These are phyloP conservation scores for Plectosphaerella plurivora DNA, from an alignment of 2,329 filamentous ascomycete genomes.

Conservation along the genomic window DNA sequence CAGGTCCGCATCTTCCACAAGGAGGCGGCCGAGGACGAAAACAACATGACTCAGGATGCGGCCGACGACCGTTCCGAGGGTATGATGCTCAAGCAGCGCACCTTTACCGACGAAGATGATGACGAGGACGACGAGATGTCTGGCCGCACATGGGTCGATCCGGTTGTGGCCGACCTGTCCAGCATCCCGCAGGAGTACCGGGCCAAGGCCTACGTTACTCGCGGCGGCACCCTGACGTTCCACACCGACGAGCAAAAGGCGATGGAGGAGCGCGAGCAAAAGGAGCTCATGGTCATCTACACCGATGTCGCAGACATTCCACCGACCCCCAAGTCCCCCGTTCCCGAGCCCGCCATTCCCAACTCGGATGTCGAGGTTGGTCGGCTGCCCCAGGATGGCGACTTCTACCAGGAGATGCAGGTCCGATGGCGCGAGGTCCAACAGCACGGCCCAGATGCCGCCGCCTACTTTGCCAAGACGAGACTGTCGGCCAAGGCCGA, in stretches of 20 bases:
- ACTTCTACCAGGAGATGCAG: slow-evolving; percentile 43
- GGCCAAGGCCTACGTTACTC: slow-evolving; percentile 45
- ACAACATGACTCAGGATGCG: slow-evolving; percentile 67
- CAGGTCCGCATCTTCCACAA: slow-evolving; percentile 67
- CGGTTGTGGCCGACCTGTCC: slow-evolving; percentile 41
- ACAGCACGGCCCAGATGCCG: slow-evolving; percentile 37
- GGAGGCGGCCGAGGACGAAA: slow-evolving; percentile 65
- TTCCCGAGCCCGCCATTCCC: slow-evolving; percentile 23
- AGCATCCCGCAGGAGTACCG: slow-evolving; percentile 39
- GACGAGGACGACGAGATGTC: slow-evolving; percentile 50
- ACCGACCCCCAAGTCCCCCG: slow-evolving; percentile 50
- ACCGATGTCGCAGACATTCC: slow-evolving; percentile 50
- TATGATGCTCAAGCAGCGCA: slow-evolving; percentile 59
- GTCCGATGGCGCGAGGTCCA: slow-evolving; percentile 42
- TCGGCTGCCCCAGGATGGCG: slow-evolving; percentile 31
- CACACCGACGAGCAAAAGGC: slow-evolving; percentile 50
- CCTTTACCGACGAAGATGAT: slow-evolving; percentile 44
- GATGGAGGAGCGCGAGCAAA: slow-evolving; percentile 53
- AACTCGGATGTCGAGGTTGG: slow-evolving; percentile 20
- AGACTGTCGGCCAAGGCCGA: slow-evolving; percentile 34
- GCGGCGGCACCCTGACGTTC: slow-evolving; percentile 47
- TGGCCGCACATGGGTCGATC: slow-evolving; percentile 48
- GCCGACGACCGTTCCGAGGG: slow-evolving; percentile 70
- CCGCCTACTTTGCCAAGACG: slow-evolving; percentile 36
- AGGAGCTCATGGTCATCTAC: slow-evolving; percentile 59